Base-by-base conservation (phyloP, 1,284 basidiomycete species). In the Boletellus deceptivus region DNA sequence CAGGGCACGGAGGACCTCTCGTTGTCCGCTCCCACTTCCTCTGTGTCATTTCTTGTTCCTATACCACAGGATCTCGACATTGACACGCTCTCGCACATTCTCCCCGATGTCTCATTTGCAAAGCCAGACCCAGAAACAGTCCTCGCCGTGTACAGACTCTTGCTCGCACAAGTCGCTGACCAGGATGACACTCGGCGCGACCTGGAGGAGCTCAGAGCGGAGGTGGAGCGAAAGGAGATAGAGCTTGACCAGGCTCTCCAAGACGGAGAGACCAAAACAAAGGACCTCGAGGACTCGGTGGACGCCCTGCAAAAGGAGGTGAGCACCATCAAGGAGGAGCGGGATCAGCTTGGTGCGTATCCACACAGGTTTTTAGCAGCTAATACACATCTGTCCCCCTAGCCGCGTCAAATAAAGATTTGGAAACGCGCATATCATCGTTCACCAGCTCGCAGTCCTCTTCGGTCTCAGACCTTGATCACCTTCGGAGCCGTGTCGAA, bases 221-320 rank as follows among this genome's bases (percentile, higher is more conserved):
- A 84, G 49, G 64, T 75, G 11, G 80, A 85, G 60, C 78, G 76
- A 68, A 84, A 84, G 64, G 86, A 90, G 40, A 74, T 91, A 3
- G 88, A 91, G 61, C 72, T 90, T 42, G 89, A 92, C 65, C 86
- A 90, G 68, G 82, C 84, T 22, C 65, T 89, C 40, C 85, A 89
- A 62, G 88, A 91, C 64, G 77, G 75, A 45, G 87, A 90, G 61
- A 77, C 73, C 8, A 67, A 75, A 44, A 65, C 76, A 4, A 78
- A 74, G 46, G 83, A 87, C 31, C 62, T 82, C 6, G 83, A 87
- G 58, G 59, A 60, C 0, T 68, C 76, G 1, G 54, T 83, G 25
- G 79, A 83, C 51, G 58, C 59, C 39, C 63, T 77, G 4, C 79
- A 81, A 55, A 73, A 74, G 27, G 82, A 91, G 57, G 63, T 88